These are phyloP conservation scores for Lanmaoa rubissima DNA, from an alignment of 768 basidiomycete species.

Conservation along the genomic window DNA sequence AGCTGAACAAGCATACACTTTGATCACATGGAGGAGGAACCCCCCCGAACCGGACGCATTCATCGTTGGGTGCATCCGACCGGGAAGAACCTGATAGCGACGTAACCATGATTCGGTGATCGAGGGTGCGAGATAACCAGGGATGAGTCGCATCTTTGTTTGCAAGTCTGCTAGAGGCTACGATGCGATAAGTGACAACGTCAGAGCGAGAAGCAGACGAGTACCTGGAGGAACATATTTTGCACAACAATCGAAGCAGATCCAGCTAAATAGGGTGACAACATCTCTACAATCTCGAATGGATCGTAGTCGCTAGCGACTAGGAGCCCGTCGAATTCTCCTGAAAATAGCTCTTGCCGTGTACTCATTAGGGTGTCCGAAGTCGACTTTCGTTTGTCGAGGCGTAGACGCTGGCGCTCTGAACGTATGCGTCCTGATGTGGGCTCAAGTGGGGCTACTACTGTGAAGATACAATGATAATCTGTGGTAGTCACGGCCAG, in stretches of 20 bases:
- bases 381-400: conserved; percentile 77
- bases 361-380: conserved; percentile 57
- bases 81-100: conserved; percentile 94
- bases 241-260: conserved; percentile 87
- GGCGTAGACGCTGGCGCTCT: conserved; percentile 65
- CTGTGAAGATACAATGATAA: conserved; percentile 33
- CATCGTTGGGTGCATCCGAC: conserved; percentile 96
- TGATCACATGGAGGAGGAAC: conserved; percentile 80
- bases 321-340: conserved; percentile 89
- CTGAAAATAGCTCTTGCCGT: conserved; percentile 79
- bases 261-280: conserved; percentile 77
- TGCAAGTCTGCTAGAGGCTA: conserved; percentile 81
- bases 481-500: neutral
- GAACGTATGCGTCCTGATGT: conserved; percentile 59
- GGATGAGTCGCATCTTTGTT: conserved; percentile 59
- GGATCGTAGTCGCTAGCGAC: conserved; percentile 86
- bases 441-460: conserved; percentile 58
- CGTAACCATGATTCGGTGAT: conserved; percentile 87
- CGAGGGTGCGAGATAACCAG: conserved; percentile 71
- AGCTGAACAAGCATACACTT: conserved; percentile 56
- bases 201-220: conserved; percentile 7
- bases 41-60: conserved; percentile 86
- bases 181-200: conserved; percentile 2
- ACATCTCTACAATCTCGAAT: conserved; percentile 68
- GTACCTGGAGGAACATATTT: conserved; percentile 75